phyloP scores from a whole-genome alignment of 495 filamentous ascomycete species.

The Penicillium silybi region DNA sequence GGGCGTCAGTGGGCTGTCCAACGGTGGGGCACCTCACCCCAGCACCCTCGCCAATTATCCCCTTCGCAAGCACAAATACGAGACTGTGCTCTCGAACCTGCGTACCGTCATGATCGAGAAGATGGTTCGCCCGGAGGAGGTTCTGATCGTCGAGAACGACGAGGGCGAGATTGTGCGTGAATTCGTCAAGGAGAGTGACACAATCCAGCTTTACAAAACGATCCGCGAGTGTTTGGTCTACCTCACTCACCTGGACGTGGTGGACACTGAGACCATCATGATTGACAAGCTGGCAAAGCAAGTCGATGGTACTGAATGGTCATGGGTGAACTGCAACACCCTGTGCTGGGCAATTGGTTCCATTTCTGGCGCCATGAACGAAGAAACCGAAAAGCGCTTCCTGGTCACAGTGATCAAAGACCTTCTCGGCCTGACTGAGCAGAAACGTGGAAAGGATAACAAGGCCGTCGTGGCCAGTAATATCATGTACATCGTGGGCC shows the following conservation, averaged over 20 bases:
- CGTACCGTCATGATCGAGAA: constrained; percentile 99
- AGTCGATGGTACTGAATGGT: constrained; percentile 95
- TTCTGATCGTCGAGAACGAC: constrained; percentile 98
- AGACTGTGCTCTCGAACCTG: constrained; percentile 86
- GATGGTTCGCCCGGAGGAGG: constrained; percentile 97
- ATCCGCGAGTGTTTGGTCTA: constrained; percentile 97
- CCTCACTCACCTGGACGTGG: constrained; percentile 93
- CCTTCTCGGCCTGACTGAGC: constrained; percentile 93
- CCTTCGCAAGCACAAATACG: constrained; percentile 95
- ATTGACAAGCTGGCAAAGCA: constrained; percentile 94
- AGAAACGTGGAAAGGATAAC: constrained; percentile 99
- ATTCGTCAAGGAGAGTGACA: constrained; percentile 98
- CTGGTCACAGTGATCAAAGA: constrained; percentile 98
- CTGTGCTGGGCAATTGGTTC: constrained; percentile 99
- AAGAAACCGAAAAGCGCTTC: constrained; percentile 98
- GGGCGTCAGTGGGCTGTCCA: constrained; percentile 64
- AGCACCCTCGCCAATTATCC: constrained; percentile 78
- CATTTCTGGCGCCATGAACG: constrained; percentile 98
- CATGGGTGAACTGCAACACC: constrained; percentile 98
- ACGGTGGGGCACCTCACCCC: constrained; percentile 82
- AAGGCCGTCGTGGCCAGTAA: constrained; percentile 99
- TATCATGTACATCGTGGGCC: constrained; percentile 99
- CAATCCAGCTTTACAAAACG: constrained; percentile 98
- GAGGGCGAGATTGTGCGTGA: constrained; percentile 98
- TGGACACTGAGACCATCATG: constrained; percentile 98